A percentile compares a stretch with the other conserved stretches of the same genome.
These are phyloP conservation scores for Populus simonii DNA, from an alignment of 345 rosid species.

Conservation along the genomic window DNA sequence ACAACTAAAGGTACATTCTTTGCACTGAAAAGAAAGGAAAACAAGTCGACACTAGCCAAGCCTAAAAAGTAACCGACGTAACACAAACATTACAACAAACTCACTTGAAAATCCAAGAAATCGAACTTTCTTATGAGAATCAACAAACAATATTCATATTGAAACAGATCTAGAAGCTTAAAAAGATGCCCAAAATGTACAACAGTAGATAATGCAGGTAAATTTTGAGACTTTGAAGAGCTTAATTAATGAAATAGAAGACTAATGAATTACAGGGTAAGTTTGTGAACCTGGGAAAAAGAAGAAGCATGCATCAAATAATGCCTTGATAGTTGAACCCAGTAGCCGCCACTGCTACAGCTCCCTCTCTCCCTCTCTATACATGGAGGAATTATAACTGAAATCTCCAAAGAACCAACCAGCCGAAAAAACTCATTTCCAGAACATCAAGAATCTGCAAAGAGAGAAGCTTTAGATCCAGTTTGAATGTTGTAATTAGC, in stretches of 20 bases:
- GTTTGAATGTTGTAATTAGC: constrained; percentile 7
- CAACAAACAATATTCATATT: neutral
- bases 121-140: neutral
- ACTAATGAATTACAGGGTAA: neutral
- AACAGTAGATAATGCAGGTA: neutral
- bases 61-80: neutral
- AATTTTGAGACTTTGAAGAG: neutral
- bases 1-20: constrained; percentile 20
- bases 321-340: neutral
- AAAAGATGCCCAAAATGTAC: neutral
- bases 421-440: neutral
- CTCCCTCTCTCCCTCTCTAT: neutral
- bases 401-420: neutral
- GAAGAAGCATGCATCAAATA: constrained; percentile 8
- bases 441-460: neutral
- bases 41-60: constrained; percentile 8
- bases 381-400: neutral
- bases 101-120: neutral
- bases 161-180: constrained; percentile 19
- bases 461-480: constrained; percentile 15
- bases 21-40: constrained; percentile 7
- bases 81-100: neutral
- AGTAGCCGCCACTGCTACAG: neutral
- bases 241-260: neutral
- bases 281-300: neutral